phyloP scores from a whole-genome alignment of 164 flowering plant species.

The Berberis vulgaris region DNA sequence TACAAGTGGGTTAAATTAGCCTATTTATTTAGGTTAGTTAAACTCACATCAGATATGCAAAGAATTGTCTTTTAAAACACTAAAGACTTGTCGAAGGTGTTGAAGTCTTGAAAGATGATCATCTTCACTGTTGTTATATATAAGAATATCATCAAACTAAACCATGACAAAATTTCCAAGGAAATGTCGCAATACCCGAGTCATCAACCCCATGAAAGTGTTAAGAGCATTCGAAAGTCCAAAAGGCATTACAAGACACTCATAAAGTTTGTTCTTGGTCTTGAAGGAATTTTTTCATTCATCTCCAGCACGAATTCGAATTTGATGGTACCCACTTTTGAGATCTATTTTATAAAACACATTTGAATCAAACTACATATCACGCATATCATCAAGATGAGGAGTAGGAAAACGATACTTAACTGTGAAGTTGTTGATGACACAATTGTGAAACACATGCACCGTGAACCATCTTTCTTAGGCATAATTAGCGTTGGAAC shows the following conservation, averaged over 20 bases:
- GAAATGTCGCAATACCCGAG: background rate
- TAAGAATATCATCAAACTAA: constrained; percentile 1
- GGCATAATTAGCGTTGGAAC: background rate
- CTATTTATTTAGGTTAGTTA: too few species aligned
- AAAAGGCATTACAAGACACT: constrained; percentile 5
- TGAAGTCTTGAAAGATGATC: background rate
- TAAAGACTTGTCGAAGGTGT: background rate
- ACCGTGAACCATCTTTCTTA: constrained; percentile 4
- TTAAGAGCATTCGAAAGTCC: constrained; percentile 3
- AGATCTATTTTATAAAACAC: background rate
- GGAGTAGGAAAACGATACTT: constrained; percentile 4
- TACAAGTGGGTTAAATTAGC: too few species aligned
- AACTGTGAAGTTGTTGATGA: background rate
- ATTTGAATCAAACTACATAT: background rate
- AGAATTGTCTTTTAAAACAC: background rate
- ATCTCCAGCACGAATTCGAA: background rate
- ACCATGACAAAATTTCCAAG: background rate
- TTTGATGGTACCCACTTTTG: constrained; percentile 1
- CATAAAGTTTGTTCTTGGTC: background rate
- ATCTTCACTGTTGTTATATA: background rate
- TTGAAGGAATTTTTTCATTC: constrained; percentile 3
- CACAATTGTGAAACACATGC: constrained; percentile 1
- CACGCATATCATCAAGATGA: constrained; percentile 1
- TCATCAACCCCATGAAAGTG: constrained; percentile 6
- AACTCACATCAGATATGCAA: background rate